Evolutionary conservation across 2,329 filamentous ascomycete genomes (phyloP).

Genomic region (Mycocentrospora acerina): DNA sequence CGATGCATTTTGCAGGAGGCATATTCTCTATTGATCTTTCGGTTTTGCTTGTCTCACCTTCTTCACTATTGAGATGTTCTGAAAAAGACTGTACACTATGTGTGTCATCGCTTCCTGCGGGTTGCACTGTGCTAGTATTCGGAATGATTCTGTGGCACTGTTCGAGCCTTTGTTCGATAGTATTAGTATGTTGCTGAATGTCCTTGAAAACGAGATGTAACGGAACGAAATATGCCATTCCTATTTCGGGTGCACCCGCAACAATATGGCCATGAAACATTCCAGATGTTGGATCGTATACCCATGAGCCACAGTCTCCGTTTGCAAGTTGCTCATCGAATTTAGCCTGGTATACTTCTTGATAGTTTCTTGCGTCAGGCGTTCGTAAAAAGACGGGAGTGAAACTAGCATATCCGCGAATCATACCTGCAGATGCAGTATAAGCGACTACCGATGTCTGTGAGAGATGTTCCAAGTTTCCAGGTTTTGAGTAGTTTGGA

Average conservation of each 20-base stretch:
- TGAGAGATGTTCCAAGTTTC: neutral
- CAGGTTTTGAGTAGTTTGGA: neutral
- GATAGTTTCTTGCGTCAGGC: slow-evolving; percentile 3
- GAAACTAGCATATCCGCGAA: neutral
- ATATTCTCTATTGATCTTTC: too few species aligned
- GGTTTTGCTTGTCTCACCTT: too few species aligned
- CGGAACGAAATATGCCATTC: slow-evolving; percentile 14
- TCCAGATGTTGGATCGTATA: slow-evolving; percentile 5
- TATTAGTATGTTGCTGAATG: slow-evolving; percentile 1
- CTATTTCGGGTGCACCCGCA: slow-evolving; percentile 8
- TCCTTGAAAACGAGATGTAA: slow-evolving; percentile 13
- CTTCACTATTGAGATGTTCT: too few species aligned
- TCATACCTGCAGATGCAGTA: neutral
- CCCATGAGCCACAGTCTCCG: slow-evolving; percentile 20
- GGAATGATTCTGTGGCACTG: neutral
- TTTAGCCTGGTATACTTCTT: slow-evolving; percentile 13
- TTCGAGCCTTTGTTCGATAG: neutral
- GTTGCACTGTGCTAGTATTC: too few species aligned
- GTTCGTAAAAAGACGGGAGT: slow-evolving; percentile 9
- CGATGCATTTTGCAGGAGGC: too few species aligned
- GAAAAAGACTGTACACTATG: too few species aligned
- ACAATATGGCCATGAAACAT: slow-evolving; percentile 20
- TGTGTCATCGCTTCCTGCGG: too few species aligned
- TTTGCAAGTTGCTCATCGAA: slow-evolving; percentile 5
- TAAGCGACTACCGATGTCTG: neutral